Conservation (phyloP, 1,284 basidiomycete genomes). For the Cryptococcus sp. region DNA sequence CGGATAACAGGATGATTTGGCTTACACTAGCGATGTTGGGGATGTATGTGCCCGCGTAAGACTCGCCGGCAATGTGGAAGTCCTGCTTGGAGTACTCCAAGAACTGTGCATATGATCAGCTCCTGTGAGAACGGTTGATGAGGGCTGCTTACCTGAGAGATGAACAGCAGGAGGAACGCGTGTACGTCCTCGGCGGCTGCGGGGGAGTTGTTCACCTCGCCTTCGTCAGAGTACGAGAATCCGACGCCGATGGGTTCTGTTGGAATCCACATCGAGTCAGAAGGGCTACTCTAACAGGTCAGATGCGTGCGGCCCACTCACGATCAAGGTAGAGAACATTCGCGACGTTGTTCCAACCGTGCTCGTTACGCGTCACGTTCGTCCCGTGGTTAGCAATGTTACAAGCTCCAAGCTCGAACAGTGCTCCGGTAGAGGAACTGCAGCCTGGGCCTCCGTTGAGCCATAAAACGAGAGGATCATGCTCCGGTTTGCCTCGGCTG, state of each 20-base stretch:
- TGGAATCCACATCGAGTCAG: conserved; percentile 4
- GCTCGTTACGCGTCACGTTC: conserved; percentile 66
- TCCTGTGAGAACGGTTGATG: not conserved
- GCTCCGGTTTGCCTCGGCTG: conserved; percentile 67
- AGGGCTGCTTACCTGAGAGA: conserved; percentile 59
- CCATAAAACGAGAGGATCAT: conserved; percentile 84
- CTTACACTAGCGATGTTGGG: conserved; percentile 63
- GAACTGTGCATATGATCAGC: conserved; percentile 37
- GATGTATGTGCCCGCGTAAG: conserved; percentile 72
- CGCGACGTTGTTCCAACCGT: conserved; percentile 70
- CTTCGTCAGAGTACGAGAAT: conserved; percentile 75
- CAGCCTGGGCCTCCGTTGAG: conserved; percentile 50
- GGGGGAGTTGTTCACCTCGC: conserved; percentile 63
- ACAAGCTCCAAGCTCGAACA: conserved; percentile 81
- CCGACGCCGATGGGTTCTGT: conserved; percentile 79
- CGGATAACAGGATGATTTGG: not conserved
- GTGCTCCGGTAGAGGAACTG: conserved; percentile 67
- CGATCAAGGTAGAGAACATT: conserved; percentile 52
- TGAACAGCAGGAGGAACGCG: conserved; percentile 85
- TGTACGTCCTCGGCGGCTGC: conserved; percentile 72
- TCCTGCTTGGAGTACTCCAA: conserved; percentile 64
- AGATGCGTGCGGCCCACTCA: conserved; percentile 33
- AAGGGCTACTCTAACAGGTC: not conserved
- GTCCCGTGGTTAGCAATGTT: conserved; percentile 66
- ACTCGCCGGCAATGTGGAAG: conserved; percentile 58